A percentile compares a stretch with the other conserved stretches of the same genome.
phyloP scores from a whole-genome alignment of 2,329 filamentous ascomycete species.

The Penicillium oxalicum region DNA sequence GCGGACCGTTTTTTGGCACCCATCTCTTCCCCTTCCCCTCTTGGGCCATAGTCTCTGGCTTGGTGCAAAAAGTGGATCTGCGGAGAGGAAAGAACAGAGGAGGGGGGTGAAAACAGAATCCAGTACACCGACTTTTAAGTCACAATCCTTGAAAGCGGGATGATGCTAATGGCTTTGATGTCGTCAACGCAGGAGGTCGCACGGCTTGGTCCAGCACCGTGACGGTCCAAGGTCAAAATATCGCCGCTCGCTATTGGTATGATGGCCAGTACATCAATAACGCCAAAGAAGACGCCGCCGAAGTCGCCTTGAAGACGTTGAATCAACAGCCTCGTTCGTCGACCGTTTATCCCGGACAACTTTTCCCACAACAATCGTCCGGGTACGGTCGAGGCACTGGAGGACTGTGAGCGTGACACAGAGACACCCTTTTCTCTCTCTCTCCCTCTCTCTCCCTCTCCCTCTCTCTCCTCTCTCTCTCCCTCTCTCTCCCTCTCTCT shows the following conservation, averaged over 20 bases:
- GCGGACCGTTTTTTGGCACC: too few relatives aligned
- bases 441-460: slow-evolving; percentile 3
- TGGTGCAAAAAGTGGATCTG: slow-evolving; percentile 13
- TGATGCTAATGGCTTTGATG: slow-evolving; percentile 22
- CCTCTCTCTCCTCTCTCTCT: slow-evolving; percentile 12
- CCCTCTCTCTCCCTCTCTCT: slow-evolving; percentile 20
- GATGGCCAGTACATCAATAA: slow-evolving; percentile 84
- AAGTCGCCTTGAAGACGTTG: slow-evolving; percentile 54
- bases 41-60: background rate
- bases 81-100: slow-evolving; percentile 20
- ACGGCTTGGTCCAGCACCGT: slow-evolving; percentile 87
- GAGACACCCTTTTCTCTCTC: background rate
- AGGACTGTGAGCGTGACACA: slow-evolving; percentile 23
- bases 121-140: slow-evolving; percentile 31
- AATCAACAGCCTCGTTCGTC: slow-evolving; percentile 22
- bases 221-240: slow-evolving; percentile 58
- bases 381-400: slow-evolving; percentile 15
- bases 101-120: slow-evolving; percentile 18
- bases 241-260: slow-evolving; percentile 82
- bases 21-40: background rate
- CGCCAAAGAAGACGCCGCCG: slow-evolving; percentile 84
- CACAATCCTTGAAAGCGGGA: slow-evolving; percentile 15
- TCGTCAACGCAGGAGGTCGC: slow-evolving; percentile 60
- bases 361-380: slow-evolving; percentile 14
- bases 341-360: slow-evolving; percentile 22